Evolutionary conservation across 352 stramenopile genomes (phyloP).

Genomic region (Pythium apleroticum): DNA sequence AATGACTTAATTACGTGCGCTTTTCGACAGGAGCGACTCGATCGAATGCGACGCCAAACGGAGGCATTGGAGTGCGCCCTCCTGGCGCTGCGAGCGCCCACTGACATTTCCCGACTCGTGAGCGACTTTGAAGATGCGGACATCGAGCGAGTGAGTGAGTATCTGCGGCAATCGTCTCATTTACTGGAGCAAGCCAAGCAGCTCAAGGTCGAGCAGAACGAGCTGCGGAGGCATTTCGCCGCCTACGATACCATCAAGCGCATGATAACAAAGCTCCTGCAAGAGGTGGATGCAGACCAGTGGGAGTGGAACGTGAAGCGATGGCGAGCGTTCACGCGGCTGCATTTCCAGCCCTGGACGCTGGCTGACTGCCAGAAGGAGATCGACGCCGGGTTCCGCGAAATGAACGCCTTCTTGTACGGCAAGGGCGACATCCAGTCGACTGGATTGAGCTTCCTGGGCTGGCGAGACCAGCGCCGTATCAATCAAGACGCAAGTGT

Average conservation of each 20-base stretch:
- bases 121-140: not conserved
- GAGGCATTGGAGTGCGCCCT: not conserved
- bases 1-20: too few species aligned
- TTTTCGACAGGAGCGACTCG: too few species aligned
- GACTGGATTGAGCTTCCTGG: not conserved
- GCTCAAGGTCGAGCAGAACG: not conserved
- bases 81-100: not conserved
- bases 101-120: not conserved
- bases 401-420: too few species aligned
- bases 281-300: too few species aligned
- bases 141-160: not conserved
- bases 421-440: too few species aligned
- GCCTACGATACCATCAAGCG: not conserved
- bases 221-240: not conserved
- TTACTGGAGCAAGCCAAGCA: not conserved
- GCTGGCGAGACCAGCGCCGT: not conserved
- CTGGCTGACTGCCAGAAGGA: too few species aligned
- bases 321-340: too few species aligned
- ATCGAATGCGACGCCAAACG: too few species aligned
- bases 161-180: not conserved
- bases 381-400: too few species aligned
- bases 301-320: too few species aligned
- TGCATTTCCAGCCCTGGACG: too few species aligned
- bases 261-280: too few species aligned
- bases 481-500: not conserved